Evolutionary conservation across 768 basidiomycete species (phyloP).

Genomic region (Calocybe gangraenosa): DNA sequence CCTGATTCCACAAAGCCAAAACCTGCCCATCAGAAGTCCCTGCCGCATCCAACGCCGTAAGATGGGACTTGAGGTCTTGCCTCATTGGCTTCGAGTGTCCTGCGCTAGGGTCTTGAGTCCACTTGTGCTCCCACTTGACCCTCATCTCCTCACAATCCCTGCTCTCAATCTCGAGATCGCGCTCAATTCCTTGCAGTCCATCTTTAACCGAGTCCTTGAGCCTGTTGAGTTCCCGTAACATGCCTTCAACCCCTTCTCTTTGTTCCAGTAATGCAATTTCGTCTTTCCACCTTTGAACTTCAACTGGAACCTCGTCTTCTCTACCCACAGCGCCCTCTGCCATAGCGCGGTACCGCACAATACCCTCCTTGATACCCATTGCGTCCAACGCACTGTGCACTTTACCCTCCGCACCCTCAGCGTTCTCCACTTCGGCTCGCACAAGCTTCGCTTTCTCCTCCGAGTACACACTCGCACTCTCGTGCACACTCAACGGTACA

Average conservation of each 20-base stretch:
- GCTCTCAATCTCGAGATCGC: slow-evolving; percentile 77
- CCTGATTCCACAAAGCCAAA: slow-evolving; percentile 62
- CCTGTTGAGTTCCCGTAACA: slow-evolving; percentile 53
- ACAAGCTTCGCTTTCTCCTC: slow-evolving; percentile 97
- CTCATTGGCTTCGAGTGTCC: slow-evolving; percentile 65
- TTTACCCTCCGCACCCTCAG: slow-evolving; percentile 80
- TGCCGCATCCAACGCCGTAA: slow-evolving; percentile 70
- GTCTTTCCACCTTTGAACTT: slow-evolving; percentile 69
- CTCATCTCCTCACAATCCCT: slow-evolving; percentile 86
- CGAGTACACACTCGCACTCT: slow-evolving; percentile 93
- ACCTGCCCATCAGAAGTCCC: slow-evolving; percentile 78
- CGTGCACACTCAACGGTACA: slow-evolving; percentile 91
- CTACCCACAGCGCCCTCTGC: slow-evolving; percentile 55
- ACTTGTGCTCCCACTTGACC: slow-evolving; percentile 81
- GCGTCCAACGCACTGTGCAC: slow-evolving; percentile 75
- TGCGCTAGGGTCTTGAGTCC: slow-evolving; percentile 84
- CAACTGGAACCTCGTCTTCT: slow-evolving; percentile 55
- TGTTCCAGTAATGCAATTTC: slow-evolving; percentile 71
- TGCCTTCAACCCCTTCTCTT: slow-evolving; percentile 59
- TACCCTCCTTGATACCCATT: slow-evolving; percentile 70
- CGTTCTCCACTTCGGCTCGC: slow-evolving; percentile 82
- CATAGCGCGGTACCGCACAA: slow-evolving; percentile 67
- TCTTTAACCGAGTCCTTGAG: slow-evolving; percentile 54
- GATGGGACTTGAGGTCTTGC: slow-evolving; percentile 76
- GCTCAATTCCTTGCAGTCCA: slow-evolving; percentile 58